Base-by-base conservation (phyloP, 495 filamentous ascomycete species). In the Penicillium riverlandense region DNA sequence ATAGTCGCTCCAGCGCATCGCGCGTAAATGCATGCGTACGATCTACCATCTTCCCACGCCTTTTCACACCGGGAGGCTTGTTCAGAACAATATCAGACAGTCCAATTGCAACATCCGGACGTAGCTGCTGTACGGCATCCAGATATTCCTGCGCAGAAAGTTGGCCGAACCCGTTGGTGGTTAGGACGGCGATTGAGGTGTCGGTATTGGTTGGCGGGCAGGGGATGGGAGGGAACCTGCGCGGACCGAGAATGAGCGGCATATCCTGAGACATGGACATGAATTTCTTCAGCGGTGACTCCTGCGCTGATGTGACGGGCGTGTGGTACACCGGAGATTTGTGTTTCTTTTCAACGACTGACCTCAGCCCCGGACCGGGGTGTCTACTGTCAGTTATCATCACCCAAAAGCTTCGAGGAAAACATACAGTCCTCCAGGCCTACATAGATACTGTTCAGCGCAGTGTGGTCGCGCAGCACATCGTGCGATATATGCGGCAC, bases 401-500 rank as follows among this genome's bases (percentile, higher is more conserved):
- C 6, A 22, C 22, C 0, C 38, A 11, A 33, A 29, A 10, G 11
- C 7, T 15, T 10, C 30, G 15, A 15, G 13, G 38, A 22, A 8
- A 46, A 15, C 84, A 69, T 69, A 96, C 92, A 98, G 63, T 98
- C 94, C 75, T 98, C 92, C 10, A 97, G 63, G 10, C 85, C 88
- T 44, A 89, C 70, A 62, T 91, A 95, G 16, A 88, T 69, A 38
- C 85, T 86, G 13, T 63, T 66, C 35, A 90, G 70, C 6, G 76
- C 55, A 7, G 82, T 79, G 49, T 85, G 75, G 31, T 80, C 78
- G 22, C 65, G 62, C 49, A 91, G 66, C 50, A 85, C 83, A 70
- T 98, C 92, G 42, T 88, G 91, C 11, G 90, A 80, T 41, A 98
- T 65, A 66, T 98, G 92, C 15, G 92, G 87, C 28, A 96, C 68